Conservation (phyloP, 768 basidiomycete genomes). For the Strobilomyces confusus region DNA sequence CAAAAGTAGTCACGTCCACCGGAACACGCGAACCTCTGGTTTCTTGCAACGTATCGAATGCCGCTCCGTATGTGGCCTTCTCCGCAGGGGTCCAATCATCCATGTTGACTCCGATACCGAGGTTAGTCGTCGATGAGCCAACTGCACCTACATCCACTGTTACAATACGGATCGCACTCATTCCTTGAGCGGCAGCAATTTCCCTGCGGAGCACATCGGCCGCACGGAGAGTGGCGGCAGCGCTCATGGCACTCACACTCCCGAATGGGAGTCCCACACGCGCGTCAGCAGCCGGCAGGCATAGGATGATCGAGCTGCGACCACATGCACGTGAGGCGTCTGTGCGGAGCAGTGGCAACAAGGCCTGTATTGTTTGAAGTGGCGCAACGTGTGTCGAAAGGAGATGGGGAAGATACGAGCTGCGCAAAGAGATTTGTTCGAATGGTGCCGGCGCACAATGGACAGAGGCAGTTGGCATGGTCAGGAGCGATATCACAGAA, state of each 20-base stretch:
- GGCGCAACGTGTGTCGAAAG: constrained; percentile 74
- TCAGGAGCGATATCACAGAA: constrained; percentile 73
- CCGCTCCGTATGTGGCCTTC: constrained; percentile 66
- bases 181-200: constrained; percentile 61
- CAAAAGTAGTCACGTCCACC: constrained; percentile 54
- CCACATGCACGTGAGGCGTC: constrained; percentile 51
- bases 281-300: constrained; percentile 68
- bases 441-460: constrained; percentile 51
- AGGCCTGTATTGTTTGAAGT: constrained; percentile 68
- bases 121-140: constrained; percentile 17
- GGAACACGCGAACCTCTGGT: constrained; percentile 47
- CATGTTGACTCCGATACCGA: constrained; percentile 46
- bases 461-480: constrained; percentile 43
- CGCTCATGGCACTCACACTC: constrained; percentile 67
- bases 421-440: constrained; percentile 62
- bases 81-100: constrained; percentile 74
- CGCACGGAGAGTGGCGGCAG: constrained; percentile 66
- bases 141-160: constrained; percentile 71
- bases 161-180: constrained; percentile 52
- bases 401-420: constrained; percentile 67
- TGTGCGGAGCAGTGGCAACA: constrained; percentile 72
- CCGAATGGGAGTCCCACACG: constrained; percentile 71
- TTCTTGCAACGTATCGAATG: constrained; percentile 51
- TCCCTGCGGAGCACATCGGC: constrained; percentile 74
- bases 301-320: constrained; percentile 55